Evolutionary conservation across 2,329 filamentous ascomycete genomes (phyloP).

Genomic region (Allantophomopsis lycopodina): DNA sequence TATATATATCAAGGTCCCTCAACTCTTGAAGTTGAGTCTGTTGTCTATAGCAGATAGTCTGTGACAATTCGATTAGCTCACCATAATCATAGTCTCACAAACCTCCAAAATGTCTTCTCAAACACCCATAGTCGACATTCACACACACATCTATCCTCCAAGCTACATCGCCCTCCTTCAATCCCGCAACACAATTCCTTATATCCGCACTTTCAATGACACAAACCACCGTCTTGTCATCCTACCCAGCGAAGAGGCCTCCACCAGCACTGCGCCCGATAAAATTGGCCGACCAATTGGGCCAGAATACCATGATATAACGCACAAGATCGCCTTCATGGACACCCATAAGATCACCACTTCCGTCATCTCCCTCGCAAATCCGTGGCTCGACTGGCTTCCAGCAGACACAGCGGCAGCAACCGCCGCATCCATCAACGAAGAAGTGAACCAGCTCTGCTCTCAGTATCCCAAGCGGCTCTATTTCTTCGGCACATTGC

Average conservation of each 20-base stretch:
- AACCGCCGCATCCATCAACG: constrained; percentile 58
- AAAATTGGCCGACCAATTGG: constrained; percentile 59
- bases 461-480: constrained; percentile 48
- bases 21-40: too few species aligned
- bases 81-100: too few species aligned
- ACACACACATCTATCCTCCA: constrained; percentile 58
- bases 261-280: constrained; percentile 31
- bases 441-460: constrained; percentile 66
- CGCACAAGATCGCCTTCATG: constrained; percentile 80
- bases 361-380: constrained; percentile 79
- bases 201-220: constrained; percentile 49
- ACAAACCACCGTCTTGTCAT: constrained; percentile 50
- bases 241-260: constrained; percentile 36
- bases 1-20: too few species aligned
- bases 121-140: constrained; percentile 44
- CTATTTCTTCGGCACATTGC: constrained; percentile 74
- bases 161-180: constrained; percentile 47
- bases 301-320: constrained; percentile 64
- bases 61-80: too few species aligned
- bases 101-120: constrained; percentile 17
- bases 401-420: constrained; percentile 40
- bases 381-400: constrained; percentile 89
- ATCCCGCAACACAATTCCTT: constrained; percentile 42
- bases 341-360: constrained; percentile 66
- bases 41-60: too few species aligned